Evolutionary conservation across 2,329 filamentous ascomycete genomes (phyloP).

Genomic region (Stenocarpella maydis): DNA sequence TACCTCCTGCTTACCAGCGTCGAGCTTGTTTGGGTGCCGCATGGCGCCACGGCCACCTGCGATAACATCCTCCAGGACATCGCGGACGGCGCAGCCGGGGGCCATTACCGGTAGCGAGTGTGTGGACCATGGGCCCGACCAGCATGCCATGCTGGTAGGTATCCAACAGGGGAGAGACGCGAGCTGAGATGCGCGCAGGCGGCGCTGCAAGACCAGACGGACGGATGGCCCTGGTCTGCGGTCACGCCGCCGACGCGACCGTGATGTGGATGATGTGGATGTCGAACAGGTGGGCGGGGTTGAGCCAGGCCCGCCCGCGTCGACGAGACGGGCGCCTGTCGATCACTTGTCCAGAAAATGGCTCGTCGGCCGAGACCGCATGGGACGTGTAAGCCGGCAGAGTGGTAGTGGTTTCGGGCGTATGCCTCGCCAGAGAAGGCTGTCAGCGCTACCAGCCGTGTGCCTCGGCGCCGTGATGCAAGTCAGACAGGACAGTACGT

Average conservation of each 20-base stretch:
- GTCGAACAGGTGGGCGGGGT: conserved; percentile 18
- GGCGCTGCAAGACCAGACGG: neutral
- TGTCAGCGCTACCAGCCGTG: conserved; percentile 20
- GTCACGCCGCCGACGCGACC: neutral
- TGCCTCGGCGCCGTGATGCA: conserved; percentile 5
- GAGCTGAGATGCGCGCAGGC: conserved; percentile 14
- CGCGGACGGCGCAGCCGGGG: neutral
- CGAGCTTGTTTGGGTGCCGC: neutral
- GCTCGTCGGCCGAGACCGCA: neutral
- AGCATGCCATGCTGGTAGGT: neutral
- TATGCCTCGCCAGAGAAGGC: conserved; percentile 6
- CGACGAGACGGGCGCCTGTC: conserved; percentile 4
- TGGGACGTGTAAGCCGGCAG: neutral
- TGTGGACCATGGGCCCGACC: neutral
- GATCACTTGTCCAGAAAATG: conserved; percentile 10
- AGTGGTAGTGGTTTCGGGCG: neutral
- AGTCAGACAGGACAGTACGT: conserved; percentile 9
- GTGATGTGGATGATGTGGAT: neutral
- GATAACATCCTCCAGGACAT: neutral
- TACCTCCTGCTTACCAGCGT: neutral
- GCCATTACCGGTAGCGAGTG: conserved; percentile 11
- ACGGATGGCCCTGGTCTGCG: conserved; percentile 14
- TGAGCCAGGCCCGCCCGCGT: neutral
- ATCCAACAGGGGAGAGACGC: neutral
- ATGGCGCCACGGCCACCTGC: neutral